These are phyloP conservation scores for Pestalotiopsis fici DNA, from an alignment of 2,329 filamentous ascomycete species.

Conservation along the genomic window DNA sequence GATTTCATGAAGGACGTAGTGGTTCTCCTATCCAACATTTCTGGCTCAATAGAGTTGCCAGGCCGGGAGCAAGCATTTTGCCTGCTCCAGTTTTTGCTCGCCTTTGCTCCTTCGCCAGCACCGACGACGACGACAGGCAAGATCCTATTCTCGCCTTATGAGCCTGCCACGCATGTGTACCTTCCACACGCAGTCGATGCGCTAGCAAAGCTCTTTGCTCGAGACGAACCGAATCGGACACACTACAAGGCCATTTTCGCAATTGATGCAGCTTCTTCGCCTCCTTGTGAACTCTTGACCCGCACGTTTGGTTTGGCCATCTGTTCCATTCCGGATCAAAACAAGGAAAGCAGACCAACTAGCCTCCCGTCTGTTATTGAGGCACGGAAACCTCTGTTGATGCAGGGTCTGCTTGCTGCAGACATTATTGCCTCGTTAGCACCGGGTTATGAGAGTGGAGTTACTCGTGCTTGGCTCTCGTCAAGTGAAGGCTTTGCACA, in stretches of 20 bases:
- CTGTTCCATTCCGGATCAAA: conserved; percentile 75
- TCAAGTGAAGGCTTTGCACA: conserved; percentile 83
- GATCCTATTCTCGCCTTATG: conserved; percentile 79
- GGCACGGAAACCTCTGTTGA: conserved; percentile 81
- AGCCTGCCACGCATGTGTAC: conserved; percentile 81
- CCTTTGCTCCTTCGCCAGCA: conserved; percentile 80
- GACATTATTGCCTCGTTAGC: conserved; percentile 82
- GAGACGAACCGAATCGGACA: conserved; percentile 89
- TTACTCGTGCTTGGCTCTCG: conserved; percentile 80
- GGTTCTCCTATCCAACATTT: conserved; percentile 85
- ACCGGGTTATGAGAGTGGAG: conserved; percentile 67
- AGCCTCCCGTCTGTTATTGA: conserved; percentile 71
- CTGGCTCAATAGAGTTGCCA: conserved; percentile 77
- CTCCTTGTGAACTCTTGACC: conserved; percentile 79
- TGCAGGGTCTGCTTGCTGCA: conserved; percentile 88
- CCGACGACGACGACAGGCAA: conserved; percentile 59
- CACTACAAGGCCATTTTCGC: conserved; percentile 83
- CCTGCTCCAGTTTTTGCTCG: conserved; percentile 83
- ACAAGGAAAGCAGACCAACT: conserved; percentile 53
- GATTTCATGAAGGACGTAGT: conserved; percentile 98
- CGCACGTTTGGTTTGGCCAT: conserved; percentile 86
- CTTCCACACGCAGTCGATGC: conserved; percentile 88
- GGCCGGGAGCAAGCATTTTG: conserved; percentile 85
- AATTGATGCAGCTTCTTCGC: conserved; percentile 63
- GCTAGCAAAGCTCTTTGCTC: conserved; percentile 85